phyloP scores from a whole-genome alignment of 768 basidiomycete genomes.

The Termitomyces sp. region DNA sequence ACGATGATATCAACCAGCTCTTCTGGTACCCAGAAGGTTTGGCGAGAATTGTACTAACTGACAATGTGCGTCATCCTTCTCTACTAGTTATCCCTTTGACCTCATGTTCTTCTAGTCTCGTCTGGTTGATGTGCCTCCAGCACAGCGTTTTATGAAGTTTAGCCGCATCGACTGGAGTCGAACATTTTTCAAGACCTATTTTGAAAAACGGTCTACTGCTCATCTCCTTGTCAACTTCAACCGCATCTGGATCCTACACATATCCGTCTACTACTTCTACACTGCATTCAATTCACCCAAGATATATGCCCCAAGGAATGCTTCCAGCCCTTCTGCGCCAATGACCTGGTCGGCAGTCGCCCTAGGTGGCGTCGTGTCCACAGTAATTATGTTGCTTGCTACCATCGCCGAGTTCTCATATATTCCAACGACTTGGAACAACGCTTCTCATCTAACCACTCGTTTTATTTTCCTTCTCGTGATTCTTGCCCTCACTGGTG shows the following conservation, averaged over 20 bases:
- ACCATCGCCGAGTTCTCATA: conserved; percentile 94
- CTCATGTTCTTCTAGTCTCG: conserved; percentile 53
- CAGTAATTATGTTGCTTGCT: conserved; percentile 88
- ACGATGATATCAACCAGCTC: conserved; percentile 98
- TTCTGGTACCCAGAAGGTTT: conserved; percentile 99
- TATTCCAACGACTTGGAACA: conserved; percentile 99
- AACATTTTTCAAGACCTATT: conserved; percentile 99
- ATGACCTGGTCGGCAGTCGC: conserved; percentile 97
- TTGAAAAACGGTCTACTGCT: conserved; percentile 87
- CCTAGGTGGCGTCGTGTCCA: conserved; percentile 93
- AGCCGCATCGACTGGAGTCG: conserved; percentile 89
- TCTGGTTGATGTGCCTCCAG: conserved; percentile 84
- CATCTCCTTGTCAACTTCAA: conserved; percentile 99
- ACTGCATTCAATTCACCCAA: conserved; percentile 96
- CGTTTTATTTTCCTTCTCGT: conserved; percentile 89
- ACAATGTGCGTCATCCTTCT: conserved; percentile 57
- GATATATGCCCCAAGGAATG: conserved; percentile 74
- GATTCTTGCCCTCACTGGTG: conserved; percentile 88
- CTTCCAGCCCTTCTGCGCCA: conserved; percentile 65
- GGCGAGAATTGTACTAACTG: conserved; percentile 82
- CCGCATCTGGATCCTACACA: conserved; percentile 95
- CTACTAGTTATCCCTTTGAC: neutral
- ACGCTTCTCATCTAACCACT: conserved; percentile 93
- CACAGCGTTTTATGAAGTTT: conserved; percentile 91
- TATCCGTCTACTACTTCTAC: conserved; percentile 94